Percentiles rank a stretch among this genome's conserved stretches.
Conservation (phyloP, 345 rosid genomes). For the Balakata baccata region DNA sequence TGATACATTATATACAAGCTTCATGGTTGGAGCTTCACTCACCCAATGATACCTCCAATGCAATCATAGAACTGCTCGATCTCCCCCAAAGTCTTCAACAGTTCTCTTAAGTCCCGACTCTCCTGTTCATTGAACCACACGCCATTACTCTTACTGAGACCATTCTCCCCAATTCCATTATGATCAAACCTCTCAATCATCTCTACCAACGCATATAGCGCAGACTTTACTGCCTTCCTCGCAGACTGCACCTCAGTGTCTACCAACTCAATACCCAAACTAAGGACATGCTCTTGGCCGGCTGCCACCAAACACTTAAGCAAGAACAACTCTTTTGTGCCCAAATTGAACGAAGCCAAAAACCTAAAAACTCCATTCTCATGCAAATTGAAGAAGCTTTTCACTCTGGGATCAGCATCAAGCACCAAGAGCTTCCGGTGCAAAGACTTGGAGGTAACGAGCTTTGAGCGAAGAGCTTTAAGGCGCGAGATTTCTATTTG, state of each 20-base stretch:
- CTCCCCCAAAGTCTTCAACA: slow-evolving; percentile 52
- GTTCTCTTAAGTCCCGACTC: slow-evolving; percentile 44
- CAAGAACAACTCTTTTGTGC: slow-evolving; percentile 45
- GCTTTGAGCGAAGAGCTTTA: slow-evolving; percentile 45
- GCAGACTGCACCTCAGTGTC: slow-evolving; percentile 32
- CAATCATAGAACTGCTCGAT: slow-evolving; percentile 79
- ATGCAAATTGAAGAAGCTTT: slow-evolving; percentile 37
- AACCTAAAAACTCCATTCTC: slow-evolving; percentile 34
- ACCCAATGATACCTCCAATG: slow-evolving; percentile 95
- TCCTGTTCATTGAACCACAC: slow-evolving; percentile 39
- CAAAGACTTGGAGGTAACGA: slow-evolving; percentile 36
- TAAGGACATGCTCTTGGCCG: slow-evolving; percentile 77
- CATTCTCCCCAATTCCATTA: slow-evolving; percentile 24
- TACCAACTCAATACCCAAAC: slow-evolving; percentile 31
- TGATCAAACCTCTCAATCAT: slow-evolving; percentile 74
- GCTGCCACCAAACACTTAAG: slow-evolving; percentile 74
- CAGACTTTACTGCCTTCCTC: slow-evolving; percentile 55
- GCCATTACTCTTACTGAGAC: slow-evolving; percentile 21
- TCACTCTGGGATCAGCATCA: slow-evolving; percentile 52
- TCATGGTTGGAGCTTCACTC: slow-evolving; percentile 1
- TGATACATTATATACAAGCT: not conserved
- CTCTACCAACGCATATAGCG: slow-evolving; percentile 63
- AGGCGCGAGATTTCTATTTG: slow-evolving; percentile 65
- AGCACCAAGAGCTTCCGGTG: slow-evolving; percentile 40
- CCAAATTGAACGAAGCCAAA: slow-evolving; percentile 42